These are phyloP conservation scores for Jackrogersella minutella DNA, from an alignment of 495 filamentous ascomycete genomes.

Conservation along the genomic window DNA sequence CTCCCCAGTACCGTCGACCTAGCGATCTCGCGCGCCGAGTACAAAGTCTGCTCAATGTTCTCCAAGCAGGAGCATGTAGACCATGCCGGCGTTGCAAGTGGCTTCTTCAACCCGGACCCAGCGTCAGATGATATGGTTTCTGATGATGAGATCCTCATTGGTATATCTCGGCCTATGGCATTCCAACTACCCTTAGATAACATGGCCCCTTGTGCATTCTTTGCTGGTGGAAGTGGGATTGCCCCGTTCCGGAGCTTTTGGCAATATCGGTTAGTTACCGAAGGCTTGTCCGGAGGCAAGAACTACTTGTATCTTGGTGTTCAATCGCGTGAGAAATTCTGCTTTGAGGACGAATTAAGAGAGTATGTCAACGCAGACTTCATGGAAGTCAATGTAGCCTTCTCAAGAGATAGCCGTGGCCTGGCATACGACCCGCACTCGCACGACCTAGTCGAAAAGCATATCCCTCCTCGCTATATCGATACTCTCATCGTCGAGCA, in stretches of 20 bases:
- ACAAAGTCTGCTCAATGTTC: constrained; percentile 54
- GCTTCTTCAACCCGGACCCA: constrained; percentile 57
- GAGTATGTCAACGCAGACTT: constrained; percentile 56
- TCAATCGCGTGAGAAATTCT: constrained; percentile 59
- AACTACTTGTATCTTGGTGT: constrained; percentile 61
- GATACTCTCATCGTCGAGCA: constrained; percentile 59
- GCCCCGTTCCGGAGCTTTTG: constrained; percentile 62
- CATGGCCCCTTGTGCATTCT: constrained; percentile 58
- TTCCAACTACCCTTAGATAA: constrained; percentile 58
- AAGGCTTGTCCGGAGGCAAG: constrained; percentile 47
- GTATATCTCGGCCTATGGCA: constrained; percentile 57
- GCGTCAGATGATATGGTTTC: constrained; percentile 46
- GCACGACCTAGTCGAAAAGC: constrained; percentile 54
- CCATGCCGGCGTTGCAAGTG: constrained; percentile 57
- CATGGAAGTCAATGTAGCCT: constrained; percentile 59
- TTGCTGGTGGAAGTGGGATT: constrained; percentile 61
- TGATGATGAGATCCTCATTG: constrained; percentile 54
- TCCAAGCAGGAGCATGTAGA: constrained; percentile 42
- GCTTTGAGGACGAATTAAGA: constrained; percentile 59
- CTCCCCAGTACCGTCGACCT: constrained; percentile 58
- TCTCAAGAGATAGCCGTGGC: constrained; percentile 57
- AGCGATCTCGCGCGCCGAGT: constrained; percentile 57
- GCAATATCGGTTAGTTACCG: constrained; percentile 51
- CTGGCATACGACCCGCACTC: constrained; percentile 53
- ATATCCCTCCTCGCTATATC: constrained; percentile 60